phyloP scores from a whole-genome alignment of 108 stramenopile species.

The Fragilariopsis cylindrus region DNA sequence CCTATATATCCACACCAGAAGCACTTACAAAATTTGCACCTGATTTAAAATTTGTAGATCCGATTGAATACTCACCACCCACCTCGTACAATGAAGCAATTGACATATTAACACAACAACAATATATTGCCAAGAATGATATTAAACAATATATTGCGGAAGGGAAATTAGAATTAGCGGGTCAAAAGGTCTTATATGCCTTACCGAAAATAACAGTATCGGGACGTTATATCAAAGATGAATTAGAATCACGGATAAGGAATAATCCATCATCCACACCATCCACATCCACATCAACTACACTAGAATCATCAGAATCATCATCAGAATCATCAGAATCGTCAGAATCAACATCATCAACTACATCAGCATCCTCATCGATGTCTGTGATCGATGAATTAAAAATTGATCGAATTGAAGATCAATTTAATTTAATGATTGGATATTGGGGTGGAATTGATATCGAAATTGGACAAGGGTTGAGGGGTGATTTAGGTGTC shows the following conservation, averaged over 20 bases:
- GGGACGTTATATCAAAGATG: conserved; percentile 9
- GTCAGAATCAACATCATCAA: background rate
- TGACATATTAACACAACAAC: conserved; percentile 46
- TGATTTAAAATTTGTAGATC: conserved; percentile 68
- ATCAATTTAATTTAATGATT: conserved; percentile 47
- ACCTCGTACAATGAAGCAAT: conserved; percentile 36
- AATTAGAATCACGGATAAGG: conserved; percentile 9
- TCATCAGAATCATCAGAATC: no score
- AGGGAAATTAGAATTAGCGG: conserved; percentile 60
- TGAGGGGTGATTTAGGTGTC: conserved; percentile 69
- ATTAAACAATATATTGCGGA: conserved; percentile 43
- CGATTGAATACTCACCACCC: conserved; percentile 32
- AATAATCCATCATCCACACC: background rate
- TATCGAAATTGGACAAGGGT: conserved; percentile 72
- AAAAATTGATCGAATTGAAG: conserved; percentile 50
- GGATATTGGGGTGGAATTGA: conserved; percentile 55
- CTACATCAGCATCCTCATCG: background rate
- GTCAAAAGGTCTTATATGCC: conserved; percentile 62
- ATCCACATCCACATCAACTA: no score
- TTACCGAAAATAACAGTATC: conserved; percentile 48
- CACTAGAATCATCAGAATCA: no score
- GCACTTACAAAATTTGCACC: conserved; percentile 61
- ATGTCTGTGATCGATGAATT: conserved; percentile 35
- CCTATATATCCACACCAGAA: conserved; percentile 63
- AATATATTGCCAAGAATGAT: conserved; percentile 32